Evolutionary conservation across 2,329 filamentous ascomycete species (phyloP), one percentile per base, ranked within the genome.

Genomic region (Shiraia sp.): DNA sequence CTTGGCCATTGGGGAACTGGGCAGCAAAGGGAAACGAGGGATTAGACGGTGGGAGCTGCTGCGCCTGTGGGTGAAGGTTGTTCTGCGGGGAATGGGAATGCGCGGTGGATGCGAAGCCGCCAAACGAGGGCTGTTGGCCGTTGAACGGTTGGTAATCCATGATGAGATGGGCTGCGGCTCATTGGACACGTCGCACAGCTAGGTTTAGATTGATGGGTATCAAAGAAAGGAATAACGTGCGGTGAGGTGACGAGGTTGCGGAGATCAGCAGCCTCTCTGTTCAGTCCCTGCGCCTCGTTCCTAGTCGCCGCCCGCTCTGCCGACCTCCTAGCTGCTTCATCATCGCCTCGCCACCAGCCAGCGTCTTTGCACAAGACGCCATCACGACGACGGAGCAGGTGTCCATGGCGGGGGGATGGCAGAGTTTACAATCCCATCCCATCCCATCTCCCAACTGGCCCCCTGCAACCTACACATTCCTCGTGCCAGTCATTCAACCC

Each of bases 121-220:
- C 61, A 53, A 65, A 65, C 49, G 63, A 59, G 46, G 59, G 43
- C 55, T 61, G 57, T 46, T 63, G 63, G 54, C 57, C 63, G 60
- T 63, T 65, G 59, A 68, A 69, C 16, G 55, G 53, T 57, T 61
- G 61, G 57, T 63, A 65, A 64, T 69, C 66, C 66, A 69, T 69
- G 50, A 57, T 44, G 52, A 43, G 44, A 47, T 17, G 6, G 17
- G 38, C 47, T 57, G 49, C 52, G 50, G 63, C 50, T 65, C 65
- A 69, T 67, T 65, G 66, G 64, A 59, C 47, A 57, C 56, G 63
- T 69, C 52, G 66, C 60, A 68, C 65, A 65, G 55, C 58, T 54
- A 47, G 57, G 53, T 55, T 65, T 65, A 65, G 61, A 68, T 67
- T 67, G 65, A 59, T 63, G 55, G 59, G 61, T 59, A 58, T 59